These are phyloP conservation scores for Theobroma grandiflorum DNA, from an alignment of 441 rosid species.

Conservation along the genomic window DNA sequence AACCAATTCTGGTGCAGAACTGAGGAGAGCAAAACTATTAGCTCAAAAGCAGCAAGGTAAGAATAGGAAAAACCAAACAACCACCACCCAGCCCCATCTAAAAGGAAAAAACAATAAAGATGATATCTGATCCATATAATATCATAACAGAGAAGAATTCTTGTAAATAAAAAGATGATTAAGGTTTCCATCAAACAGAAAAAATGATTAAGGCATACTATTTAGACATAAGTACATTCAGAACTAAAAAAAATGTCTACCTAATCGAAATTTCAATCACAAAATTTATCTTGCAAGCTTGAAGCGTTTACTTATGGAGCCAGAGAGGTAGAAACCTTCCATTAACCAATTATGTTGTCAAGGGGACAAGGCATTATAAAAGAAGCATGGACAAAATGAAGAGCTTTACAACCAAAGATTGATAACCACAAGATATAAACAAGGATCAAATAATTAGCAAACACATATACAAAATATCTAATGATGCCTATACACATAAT, in stretches of 20 bases:
- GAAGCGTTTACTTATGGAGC: not conserved
- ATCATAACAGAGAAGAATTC: not conserved
- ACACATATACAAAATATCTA: not conserved
- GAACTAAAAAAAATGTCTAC: not conserved
- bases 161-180: not conserved
- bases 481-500: not conserved
- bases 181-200: not conserved
- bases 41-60: not conserved
- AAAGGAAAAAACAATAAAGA: not conserved
- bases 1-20: constrained; percentile 90
- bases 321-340: not conserved
- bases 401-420: not conserved
- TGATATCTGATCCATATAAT: not conserved
- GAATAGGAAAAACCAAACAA: not conserved
- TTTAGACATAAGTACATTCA: not conserved
- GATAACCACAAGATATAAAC: not conserved
- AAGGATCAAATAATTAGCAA: not conserved
- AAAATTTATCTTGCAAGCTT: not conserved
- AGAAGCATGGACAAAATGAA: not conserved
- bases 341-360: constrained; percentile 3
- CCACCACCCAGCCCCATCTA: not conserved
- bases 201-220: not conserved
- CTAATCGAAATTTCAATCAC: not conserved
- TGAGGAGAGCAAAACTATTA: constrained; percentile 36
- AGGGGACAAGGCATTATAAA: not conserved